These are phyloP conservation scores for Eucalyptus sp. DNA, from an alignment of 345 rosid genomes.

Conservation along the genomic window DNA sequence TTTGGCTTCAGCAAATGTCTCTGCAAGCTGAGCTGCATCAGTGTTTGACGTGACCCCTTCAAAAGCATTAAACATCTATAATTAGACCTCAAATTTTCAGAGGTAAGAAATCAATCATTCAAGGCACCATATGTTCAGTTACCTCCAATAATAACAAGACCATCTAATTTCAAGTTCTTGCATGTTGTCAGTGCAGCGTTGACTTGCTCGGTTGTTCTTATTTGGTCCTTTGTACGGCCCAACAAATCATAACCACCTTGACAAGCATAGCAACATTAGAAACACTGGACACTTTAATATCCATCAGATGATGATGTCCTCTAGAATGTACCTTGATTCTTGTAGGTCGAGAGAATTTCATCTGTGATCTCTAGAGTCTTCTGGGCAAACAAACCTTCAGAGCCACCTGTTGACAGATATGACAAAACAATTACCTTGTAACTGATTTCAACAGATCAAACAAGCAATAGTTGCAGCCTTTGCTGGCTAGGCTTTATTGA, in stretches of 20 bases:
- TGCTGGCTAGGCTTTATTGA: background rate
- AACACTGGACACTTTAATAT: background rate
- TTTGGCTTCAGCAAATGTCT: slow-evolving; percentile 80
- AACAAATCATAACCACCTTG: slow-evolving; percentile 96
- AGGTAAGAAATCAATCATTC: background rate
- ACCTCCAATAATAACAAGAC: slow-evolving; percentile 98
- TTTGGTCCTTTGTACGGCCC: slow-evolving; percentile 96
- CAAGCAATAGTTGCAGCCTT: background rate
- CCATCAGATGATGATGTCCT: background rate
- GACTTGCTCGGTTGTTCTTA: slow-evolving; percentile 93
- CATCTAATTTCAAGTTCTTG: slow-evolving; percentile 84
- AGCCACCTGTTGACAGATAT: slow-evolving; percentile 51
- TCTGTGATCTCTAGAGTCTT: slow-evolving; percentile 81
- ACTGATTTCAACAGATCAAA: background rate
- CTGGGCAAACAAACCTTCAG: slow-evolving; percentile 95
- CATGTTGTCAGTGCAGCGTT: slow-evolving; percentile 77
- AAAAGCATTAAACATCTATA: slow-evolving; percentile 2
- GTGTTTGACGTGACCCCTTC: slow-evolving; percentile 93
- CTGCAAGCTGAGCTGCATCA: slow-evolving; percentile 99
- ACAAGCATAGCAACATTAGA: background rate
- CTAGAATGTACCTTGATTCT: slow-evolving; percentile 72
- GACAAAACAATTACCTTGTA: background rate
- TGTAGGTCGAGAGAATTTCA: slow-evolving; percentile 77
- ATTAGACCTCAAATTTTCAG: background rate
- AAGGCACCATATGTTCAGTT: background rate